Evolutionary conservation across 2,329 filamentous ascomycete genomes (phyloP), one percentile per base, ranked within the genome.

Genomic region (Gyromitra esculenta): DNA sequence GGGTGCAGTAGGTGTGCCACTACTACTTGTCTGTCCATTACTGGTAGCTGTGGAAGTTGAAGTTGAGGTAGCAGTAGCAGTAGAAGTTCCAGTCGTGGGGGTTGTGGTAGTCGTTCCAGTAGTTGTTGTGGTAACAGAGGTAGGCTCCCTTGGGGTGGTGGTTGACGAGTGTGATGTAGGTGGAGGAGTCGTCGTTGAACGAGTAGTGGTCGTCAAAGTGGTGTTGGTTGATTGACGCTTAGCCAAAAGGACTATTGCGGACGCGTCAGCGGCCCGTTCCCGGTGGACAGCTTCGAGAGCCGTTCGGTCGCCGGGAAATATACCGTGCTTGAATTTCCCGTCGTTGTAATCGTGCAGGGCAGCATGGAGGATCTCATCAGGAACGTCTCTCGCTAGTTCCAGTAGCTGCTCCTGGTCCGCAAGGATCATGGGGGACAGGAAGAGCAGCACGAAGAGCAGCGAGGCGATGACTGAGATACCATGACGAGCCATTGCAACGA

Each of bases 301-400:
- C 9, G 87, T 85, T 79, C 86, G 86, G 81, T 91, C 90, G 78
- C 89, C 88, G 78, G 88, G 86, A 82, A 90, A 92, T 72, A 92
- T 87, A 75, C 91, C 91, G 81, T 92, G 88, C 82, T 89, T 87
- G 83, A 90, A 92, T 81, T 88, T 88, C 62, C 87, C 86, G 59
- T 88, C 87, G 69, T 90, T 85, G 80, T 90, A 87, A 77, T 86
- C 85, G 82, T 92, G 89, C 41, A 94, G 85, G 68, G 91, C 88
- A 60, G 87, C 87, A 82, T 92, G 90, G 69, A 94, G 85, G 54
- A 88, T 86, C 63, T 88, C 85, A 70, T 87, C 86, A 25, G 90
- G 88, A 72, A 90, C 84, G 31, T 85, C 85, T 77, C 87, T 85
- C 69, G 91, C 83, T 70, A 90, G 82, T 75, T 88, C 86, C 78